Base-by-base conservation (phyloP, 2,329 filamentous ascomycete genomes). In the Colletotrichum coccodes region DNA sequence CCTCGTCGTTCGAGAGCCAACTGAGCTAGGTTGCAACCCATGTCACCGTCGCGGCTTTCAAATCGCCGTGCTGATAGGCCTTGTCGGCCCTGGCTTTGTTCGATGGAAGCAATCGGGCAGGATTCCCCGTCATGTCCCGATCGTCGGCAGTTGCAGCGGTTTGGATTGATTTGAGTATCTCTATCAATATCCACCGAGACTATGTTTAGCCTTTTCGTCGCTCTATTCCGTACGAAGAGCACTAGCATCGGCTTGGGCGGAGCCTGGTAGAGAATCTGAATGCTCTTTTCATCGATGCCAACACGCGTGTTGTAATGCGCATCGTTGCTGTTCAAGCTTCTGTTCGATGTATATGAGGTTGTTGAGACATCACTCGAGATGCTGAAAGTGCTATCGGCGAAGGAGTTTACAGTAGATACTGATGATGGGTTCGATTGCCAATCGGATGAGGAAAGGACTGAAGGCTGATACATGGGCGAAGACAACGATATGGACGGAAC, bases 241-340 rank as follows among this genome's bases (percentile, higher is more conserved):
- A 80, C 77, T 6, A 80, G 75, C 74, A 79, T 75, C 2, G 79
- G 78, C 46, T 78, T 78, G n/a, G 73, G 63, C 1, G 78, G 78
- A 16, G 72, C 71, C 23, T 71, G 73, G 36, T 79, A 76, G 4
- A 80, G 64, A 8, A 74, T 71, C 2, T 76, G 78, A 1, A 75
- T 76, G 7, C 73, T 72, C 21, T 72, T 72, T 3, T 72, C 72
- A 16, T 74, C 78, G 11, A 60, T 64, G 32, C 56, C 59, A 3
- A 71, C 60, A 2, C n/a, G n/a, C n/a, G n/a, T n/a, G 65, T 73
- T 5, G 71, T 52, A 4, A 66, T 70, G 26, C 66, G 70, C 7
- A 70, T 70, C 66, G 28, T 62, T 69, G 28, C 61, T 49, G 32
- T 56, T 70, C 5, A 64, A 61, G 52, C 68, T 71, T 23, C 47